phyloP scores from a whole-genome alignment of 1,139 yeast species.

The Debaryomycetaceae sp. region DNA sequence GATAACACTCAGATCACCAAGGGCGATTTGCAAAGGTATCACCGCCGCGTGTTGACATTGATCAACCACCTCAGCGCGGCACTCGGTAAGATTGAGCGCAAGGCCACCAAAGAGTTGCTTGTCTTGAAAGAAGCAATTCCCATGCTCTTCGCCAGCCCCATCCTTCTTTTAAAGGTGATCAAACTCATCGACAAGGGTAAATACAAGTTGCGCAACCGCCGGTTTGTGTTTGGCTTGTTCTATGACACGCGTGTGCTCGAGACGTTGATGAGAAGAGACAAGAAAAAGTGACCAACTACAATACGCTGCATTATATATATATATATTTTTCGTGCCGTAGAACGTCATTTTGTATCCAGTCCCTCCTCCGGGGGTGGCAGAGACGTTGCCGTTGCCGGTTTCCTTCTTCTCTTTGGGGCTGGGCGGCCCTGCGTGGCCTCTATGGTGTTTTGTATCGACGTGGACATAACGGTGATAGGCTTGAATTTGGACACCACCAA shows the following conservation, averaged over 20 bases:
- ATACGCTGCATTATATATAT: background rate
- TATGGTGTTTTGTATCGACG: slow-evolving; percentile 4
- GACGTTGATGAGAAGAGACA: slow-evolving; percentile 40
- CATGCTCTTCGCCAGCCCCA: slow-evolving; percentile 52
- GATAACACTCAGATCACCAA: slow-evolving; percentile 11
- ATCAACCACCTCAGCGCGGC: slow-evolving; percentile 58
- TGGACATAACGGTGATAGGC: slow-evolving; percentile 15
- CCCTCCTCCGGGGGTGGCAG: no score
- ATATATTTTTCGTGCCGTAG: background rate
- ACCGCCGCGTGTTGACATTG: slow-evolving; percentile 37
- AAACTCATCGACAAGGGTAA: slow-evolving; percentile 62
- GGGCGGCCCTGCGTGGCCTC: slow-evolving; percentile 3
- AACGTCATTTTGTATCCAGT: no score
- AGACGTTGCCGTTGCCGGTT: slow-evolving; percentile 1
- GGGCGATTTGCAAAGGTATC: slow-evolving; percentile 15
- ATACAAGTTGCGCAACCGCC: slow-evolving; percentile 59
- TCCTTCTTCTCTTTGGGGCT: slow-evolving; percentile 3
- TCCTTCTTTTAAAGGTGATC: slow-evolving; percentile 57
- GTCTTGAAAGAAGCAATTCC: slow-evolving; percentile 52
- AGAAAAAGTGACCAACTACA: slow-evolving; percentile 14
- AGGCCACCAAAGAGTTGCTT: slow-evolving; percentile 60
- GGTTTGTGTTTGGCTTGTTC: slow-evolving; percentile 67
- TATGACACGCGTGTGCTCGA: slow-evolving; percentile 54
- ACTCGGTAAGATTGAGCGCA: slow-evolving; percentile 61
- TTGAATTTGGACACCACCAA: slow-evolving; percentile 32